phyloP scores from a whole-genome alignment of 2,329 filamentous ascomycete species.

The Fusarium solani-melongenae region DNA sequence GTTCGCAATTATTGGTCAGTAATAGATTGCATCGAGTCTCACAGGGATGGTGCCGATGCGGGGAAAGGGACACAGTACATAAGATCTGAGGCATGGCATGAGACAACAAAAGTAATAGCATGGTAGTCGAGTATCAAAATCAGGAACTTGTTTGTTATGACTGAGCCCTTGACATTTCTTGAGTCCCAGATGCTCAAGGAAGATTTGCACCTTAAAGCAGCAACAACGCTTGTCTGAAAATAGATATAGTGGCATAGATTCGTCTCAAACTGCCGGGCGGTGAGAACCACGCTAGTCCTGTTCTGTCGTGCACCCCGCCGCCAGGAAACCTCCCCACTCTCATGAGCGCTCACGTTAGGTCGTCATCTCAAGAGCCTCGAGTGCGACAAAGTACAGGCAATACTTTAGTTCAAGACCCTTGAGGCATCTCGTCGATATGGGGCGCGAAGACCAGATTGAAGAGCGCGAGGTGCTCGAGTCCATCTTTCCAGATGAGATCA shows the following conservation, averaged over 20 bases:
- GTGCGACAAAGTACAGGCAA: slow-evolving; percentile 6
- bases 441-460: slow-evolving; percentile 89
- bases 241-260: slow-evolving; percentile 19
- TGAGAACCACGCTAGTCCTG: slow-evolving; percentile 47
- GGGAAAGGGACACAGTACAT: background rate
- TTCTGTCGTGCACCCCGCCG: slow-evolving; percentile 43
- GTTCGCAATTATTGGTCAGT: slow-evolving; percentile 11
- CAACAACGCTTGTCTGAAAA: background rate
- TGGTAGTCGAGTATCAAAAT: background rate
- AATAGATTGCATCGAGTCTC: slow-evolving; percentile 9
- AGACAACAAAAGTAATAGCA: background rate
- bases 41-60: background rate
- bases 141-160: background rate
- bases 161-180: background rate
- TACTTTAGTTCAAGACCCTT: slow-evolving; percentile 6
- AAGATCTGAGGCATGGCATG: background rate
- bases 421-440: slow-evolving; percentile 58
- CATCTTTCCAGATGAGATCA: slow-evolving; percentile 98
- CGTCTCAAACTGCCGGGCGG: slow-evolving; percentile 51
- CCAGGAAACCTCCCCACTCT: slow-evolving; percentile 40
- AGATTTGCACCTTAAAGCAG: background rate
- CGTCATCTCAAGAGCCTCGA: slow-evolving; percentile 21
- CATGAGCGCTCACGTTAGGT: slow-evolving; percentile 33
- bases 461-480: slow-evolving; percentile 98
- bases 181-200: background rate